Conservation (phyloP, 1,284 basidiomycete genomes). For the Rhodotorula sp. region DNA sequence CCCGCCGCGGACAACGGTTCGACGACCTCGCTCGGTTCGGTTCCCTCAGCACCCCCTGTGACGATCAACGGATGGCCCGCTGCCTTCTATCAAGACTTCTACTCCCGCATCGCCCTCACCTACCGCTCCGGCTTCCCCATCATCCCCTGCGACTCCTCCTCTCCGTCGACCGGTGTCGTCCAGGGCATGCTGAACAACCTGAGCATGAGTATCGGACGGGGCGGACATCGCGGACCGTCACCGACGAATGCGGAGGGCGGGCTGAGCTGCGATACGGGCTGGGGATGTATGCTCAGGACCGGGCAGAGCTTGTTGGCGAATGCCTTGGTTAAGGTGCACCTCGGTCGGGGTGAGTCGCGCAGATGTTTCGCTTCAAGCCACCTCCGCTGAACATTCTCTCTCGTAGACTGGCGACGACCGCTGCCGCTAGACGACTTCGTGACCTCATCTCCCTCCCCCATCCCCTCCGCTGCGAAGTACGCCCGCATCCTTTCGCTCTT, state of each 20-base stretch:
- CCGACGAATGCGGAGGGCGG: slow-evolving; percentile 48
- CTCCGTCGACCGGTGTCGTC: slow-evolving; percentile 15
- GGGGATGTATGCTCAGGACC: slow-evolving; percentile 97
- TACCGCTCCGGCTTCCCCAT: slow-evolving; percentile 86
- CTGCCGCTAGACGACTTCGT: slow-evolving; percentile 44
- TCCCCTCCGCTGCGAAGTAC: slow-evolving; percentile 56
- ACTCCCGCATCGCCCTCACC: slow-evolving; percentile 81
- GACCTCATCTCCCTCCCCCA: slow-evolving; percentile 6
- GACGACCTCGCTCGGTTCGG: background rate
- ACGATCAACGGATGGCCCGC: slow-evolving; percentile 61
- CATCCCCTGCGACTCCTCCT: slow-evolving; percentile 65
- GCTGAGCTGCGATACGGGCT: slow-evolving; percentile 89
- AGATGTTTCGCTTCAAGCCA: background rate
- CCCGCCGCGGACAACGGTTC: background rate
- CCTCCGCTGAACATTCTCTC: background rate
- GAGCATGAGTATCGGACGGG: slow-evolving; percentile 51
- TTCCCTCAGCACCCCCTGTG: background rate
- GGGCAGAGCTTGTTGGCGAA: slow-evolving; percentile 92
- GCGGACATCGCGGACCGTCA: slow-evolving; percentile 46
- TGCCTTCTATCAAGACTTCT: slow-evolving; percentile 85
- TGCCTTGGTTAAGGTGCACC: slow-evolving; percentile 74
- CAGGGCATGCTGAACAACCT: slow-evolving; percentile 41
- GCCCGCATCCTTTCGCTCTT: slow-evolving; percentile 91
- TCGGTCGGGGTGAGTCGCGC: slow-evolving; percentile 68
- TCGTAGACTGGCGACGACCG: slow-evolving; percentile 75